Evolutionary conservation across 2,329 filamentous ascomycete genomes (phyloP).

Genomic region (Neonectria sp.): DNA sequence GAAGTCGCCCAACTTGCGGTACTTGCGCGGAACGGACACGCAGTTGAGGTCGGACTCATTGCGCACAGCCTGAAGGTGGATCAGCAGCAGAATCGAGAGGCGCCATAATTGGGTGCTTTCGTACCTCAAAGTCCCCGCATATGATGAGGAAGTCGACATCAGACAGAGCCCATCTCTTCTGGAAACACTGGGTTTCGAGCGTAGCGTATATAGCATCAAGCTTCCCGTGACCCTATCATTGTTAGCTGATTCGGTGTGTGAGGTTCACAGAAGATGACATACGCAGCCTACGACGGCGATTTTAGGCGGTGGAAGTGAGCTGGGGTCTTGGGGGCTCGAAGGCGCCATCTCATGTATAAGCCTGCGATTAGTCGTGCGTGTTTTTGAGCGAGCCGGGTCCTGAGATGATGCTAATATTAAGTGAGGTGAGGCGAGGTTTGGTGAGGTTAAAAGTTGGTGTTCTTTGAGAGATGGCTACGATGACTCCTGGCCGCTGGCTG

Average conservation of each 20-base stretch:
- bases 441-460: neutral
- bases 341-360: neutral
- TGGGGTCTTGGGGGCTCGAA: neutral
- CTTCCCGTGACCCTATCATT: no score
- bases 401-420: neutral
- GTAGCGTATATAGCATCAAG: conserved; percentile 21
- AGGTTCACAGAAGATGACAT: neutral
- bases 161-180: conserved; percentile 27
- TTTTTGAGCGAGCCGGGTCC: neutral
- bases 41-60: conserved; percentile 89
- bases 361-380: neutral
- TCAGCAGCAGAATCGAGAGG: neutral
- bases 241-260: no score
- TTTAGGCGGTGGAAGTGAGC: conserved; percentile 17
- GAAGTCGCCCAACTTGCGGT: conserved; percentile 90
- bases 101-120: conserved; percentile 27
- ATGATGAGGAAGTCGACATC: conserved; percentile 93
- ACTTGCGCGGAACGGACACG: conserved; percentile 91
- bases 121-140: conserved; percentile 91
- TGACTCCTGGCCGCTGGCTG: neutral
- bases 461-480: neutral
- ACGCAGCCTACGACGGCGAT: conserved; percentile 35
- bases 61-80: conserved; percentile 75
- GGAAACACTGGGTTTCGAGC: conserved; percentile 18
- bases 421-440: neutral